Base-by-base conservation (phyloP, 2,329 filamentous ascomycete species). In the Neofusicoccum parvum region DNA sequence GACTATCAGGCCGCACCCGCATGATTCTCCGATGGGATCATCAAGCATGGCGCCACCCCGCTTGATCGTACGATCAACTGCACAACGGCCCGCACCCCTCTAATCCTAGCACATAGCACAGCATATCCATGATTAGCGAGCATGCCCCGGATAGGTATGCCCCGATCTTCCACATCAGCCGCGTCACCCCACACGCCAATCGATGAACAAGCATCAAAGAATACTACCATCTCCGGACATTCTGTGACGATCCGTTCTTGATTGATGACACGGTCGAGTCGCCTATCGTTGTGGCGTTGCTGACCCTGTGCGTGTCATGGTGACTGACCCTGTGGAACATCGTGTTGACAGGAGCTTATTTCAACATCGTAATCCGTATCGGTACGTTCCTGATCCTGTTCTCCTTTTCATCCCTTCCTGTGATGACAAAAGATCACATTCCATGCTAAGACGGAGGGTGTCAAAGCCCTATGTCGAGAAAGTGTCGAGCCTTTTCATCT, bases 401-500 rank as follows among this genome's bases (percentile, higher is more conserved):
- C 14, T 37, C 17, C 14, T 7, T 62, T 41, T 51, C 37, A 27
- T 10, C 43, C 15, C 43, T 53, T 27, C 66, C 39, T 51, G 68
- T 72, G 70, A 72, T 70, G 69, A 70, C 62, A 68, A 59, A 68
- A 70, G 65, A 70, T 66, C 64, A 70, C 65, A 72, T 72, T 72
- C 70, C 70, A 72, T 72, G 70, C 70, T 72, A 72, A 72, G 54
- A 65, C 70, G 67, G 70, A 72, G 68, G 69, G 67, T 62, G 56
- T 70, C 50, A 45, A 43, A 53, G 46, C 68, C 67, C 64, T 15
- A 67, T 68, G 65, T 48, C 65, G 65, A 62, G 45, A 66, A 45
- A n/a, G 66, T 67, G 58, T 66, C 62, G 56, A 66, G 65, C 37
- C 68, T 70, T 70, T 70, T 70, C 69, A 70, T 69, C 69, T 70